Evolutionary conservation across 2,329 filamentous ascomycete genomes (phyloP), one percentile per base, ranked within the genome.

Genomic region (Botrytis tulipae): DNA sequence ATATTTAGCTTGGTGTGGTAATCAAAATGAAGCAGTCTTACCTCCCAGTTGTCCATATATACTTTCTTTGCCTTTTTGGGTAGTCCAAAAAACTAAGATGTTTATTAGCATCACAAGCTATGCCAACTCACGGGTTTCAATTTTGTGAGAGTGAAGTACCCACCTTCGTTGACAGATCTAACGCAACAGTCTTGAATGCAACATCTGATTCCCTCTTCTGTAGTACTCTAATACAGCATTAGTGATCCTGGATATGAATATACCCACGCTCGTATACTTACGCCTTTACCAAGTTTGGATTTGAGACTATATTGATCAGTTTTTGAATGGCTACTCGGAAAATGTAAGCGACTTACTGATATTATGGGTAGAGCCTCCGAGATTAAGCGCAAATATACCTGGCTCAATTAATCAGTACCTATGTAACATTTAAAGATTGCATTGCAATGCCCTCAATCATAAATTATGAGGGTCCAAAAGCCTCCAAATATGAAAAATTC

Each of bases 11-110:
- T 48, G 84, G 73, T 54, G 29, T 16, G 37, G 32, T 46, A 14
- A 20, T 54, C 0, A 42, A 9, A 22, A 63, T 37, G 35, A 40
- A 46, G 75, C 85, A 85, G 40, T 59, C 32, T 62, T 74, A 80
- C 80, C 25, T 80, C 76, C 77, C 76, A 79, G 22, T 60, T 48
- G 44, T 75, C 66, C 29, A 73, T n/a, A 70, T 80, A 80, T 63
- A 78, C 78, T 6, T 48, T 40, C 70, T 77, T 75, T 40, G 73
- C 75, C 8, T 63, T 73, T 71, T 75, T 76, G 1, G 79, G 80
- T 22, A 80, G 40, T 2, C 76, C 78, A 70, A 80, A 81, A 62
- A 79, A 80, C 79, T 81, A 42, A 20, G 10, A 35, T 20, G 22
- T 14, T 59, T 29, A 2, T 66, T 32, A 72, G 59, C 2, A 42